phyloP scores from a whole-genome alignment of 345 rosid genomes.

The Gossypium herbaceum region DNA sequence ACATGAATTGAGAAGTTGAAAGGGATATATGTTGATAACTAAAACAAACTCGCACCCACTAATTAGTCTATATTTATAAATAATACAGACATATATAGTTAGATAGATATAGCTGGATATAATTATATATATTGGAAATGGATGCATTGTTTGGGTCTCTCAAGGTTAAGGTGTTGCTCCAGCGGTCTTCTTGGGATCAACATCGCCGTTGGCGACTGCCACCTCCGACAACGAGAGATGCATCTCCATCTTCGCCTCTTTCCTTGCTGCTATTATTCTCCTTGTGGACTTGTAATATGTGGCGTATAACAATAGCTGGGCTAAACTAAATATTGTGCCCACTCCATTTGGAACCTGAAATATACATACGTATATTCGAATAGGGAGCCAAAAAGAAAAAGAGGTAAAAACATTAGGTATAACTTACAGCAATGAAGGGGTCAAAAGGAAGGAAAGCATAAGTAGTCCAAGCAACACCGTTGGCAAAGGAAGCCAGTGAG shows the following conservation, averaged over 20 bases:
- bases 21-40: not conserved
- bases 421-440: conserved; percentile 57
- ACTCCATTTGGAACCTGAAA: conserved; percentile 72
- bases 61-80: not conserved
- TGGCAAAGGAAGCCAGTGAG: conserved; percentile 61
- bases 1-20: not conserved
- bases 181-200: not conserved
- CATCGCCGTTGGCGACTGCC: conserved; percentile 11
- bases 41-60: not conserved
- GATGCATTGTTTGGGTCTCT: not conserved
- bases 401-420: not conserved
- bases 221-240: conserved; percentile 29
- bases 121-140: not conserved
- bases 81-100: not conserved
- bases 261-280: conserved; percentile 42
- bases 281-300: conserved; percentile 59
- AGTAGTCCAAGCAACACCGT: conserved; percentile 61
- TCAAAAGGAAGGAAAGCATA: conserved; percentile 73
- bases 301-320: conserved; percentile 60
- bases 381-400: not conserved
- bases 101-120: no score
- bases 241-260: conserved; percentile 30
- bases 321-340: conserved; percentile 49
- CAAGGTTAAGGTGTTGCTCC: not conserved
- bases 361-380: not conserved